A percentile compares a stretch with the other conserved stretches of the same genome.
Conservation (phyloP, 2,329 filamentous ascomycete species). For the Cladobotryum protrusum region DNA sequence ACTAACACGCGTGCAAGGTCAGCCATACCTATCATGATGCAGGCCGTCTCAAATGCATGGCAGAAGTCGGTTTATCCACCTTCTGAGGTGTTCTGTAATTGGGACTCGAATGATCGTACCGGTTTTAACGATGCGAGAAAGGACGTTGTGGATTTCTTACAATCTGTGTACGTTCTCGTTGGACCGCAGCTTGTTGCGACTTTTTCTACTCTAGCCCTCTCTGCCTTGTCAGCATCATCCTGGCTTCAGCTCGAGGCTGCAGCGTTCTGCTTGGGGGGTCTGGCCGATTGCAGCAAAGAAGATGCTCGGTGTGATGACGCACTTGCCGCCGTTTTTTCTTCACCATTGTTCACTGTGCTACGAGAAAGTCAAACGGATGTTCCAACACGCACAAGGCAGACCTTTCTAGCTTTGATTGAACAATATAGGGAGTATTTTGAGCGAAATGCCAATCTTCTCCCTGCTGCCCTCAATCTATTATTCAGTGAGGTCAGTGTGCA, state of each 20-base stretch:
- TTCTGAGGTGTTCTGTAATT: slow-evolving; percentile 49
- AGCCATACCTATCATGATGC: slow-evolving; percentile 54
- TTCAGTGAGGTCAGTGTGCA: slow-evolving; percentile 62
- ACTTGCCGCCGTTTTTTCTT: slow-evolving; percentile 56
- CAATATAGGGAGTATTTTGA: slow-evolving; percentile 73
- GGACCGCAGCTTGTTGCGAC: slow-evolving; percentile 49
- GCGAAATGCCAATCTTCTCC: slow-evolving; percentile 59
- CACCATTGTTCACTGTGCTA: slow-evolving; percentile 51
- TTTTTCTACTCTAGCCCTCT: slow-evolving; percentile 50
- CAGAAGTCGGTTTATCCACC: slow-evolving; percentile 64
- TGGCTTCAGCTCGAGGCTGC: slow-evolving; percentile 58
- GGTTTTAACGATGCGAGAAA: slow-evolving; percentile 67
- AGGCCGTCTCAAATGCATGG: slow-evolving; percentile 61
- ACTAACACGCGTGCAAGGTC: slow-evolving; percentile 49
- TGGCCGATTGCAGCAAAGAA: slow-evolving; percentile 60
- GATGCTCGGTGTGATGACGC: slow-evolving; percentile 51
- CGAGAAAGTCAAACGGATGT: slow-evolving; percentile 44
- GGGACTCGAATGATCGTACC: slow-evolving; percentile 63
- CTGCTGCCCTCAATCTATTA: slow-evolving; percentile 65
- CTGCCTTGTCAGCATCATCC: slow-evolving; percentile 40
- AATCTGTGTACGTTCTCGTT: slow-evolving; percentile 60
- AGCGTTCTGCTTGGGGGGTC: slow-evolving; percentile 56
- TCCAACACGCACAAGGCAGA: slow-evolving; percentile 58
- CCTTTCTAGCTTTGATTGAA: slow-evolving; percentile 64
- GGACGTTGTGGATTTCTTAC: slow-evolving; percentile 72